Percentiles rank a stretch among this genome's conserved stretches.
Conservation (phyloP, 164 flowering plant genomes). For the Stephania japonica region DNA sequence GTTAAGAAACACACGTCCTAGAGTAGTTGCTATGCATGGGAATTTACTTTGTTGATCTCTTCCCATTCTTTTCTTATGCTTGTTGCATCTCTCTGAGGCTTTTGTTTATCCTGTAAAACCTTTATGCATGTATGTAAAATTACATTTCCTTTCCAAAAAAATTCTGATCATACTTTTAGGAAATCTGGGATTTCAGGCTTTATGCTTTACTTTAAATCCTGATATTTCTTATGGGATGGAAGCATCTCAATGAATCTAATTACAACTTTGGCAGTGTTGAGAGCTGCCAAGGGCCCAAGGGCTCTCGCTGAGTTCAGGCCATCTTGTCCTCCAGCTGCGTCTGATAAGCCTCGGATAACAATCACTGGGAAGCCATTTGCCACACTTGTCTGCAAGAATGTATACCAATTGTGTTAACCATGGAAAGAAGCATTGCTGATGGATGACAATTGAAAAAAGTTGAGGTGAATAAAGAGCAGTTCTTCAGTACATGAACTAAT, state of each 20-base stretch:
- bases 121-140: no score
- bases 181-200: neutral
- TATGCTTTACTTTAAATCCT: neutral
- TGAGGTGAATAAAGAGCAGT: neutral
- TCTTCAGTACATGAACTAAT: neutral
- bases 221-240: neutral
- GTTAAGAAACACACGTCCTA: no score
- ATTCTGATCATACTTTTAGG: neutral
- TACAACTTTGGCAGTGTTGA: conserved; percentile 29
- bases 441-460: neutral
- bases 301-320: conserved; percentile 18
- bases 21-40: no score
- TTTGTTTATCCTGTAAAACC: no score
- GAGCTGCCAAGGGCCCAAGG: conserved; percentile 31
- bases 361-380: conserved; percentile 34
- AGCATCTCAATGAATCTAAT: conserved; percentile 21
- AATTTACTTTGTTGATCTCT: no score
- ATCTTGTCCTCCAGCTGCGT: conserved; percentile 32
- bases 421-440: neutral
- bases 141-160: no score
- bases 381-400: conserved; percentile 26
- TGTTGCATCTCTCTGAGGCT: no score
- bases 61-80: no score
- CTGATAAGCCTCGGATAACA: conserved; percentile 35
- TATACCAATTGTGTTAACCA: neutral